These are phyloP conservation scores for Cerrena zonata DNA, from an alignment of 1,284 basidiomycete genomes.

Conservation along the genomic window DNA sequence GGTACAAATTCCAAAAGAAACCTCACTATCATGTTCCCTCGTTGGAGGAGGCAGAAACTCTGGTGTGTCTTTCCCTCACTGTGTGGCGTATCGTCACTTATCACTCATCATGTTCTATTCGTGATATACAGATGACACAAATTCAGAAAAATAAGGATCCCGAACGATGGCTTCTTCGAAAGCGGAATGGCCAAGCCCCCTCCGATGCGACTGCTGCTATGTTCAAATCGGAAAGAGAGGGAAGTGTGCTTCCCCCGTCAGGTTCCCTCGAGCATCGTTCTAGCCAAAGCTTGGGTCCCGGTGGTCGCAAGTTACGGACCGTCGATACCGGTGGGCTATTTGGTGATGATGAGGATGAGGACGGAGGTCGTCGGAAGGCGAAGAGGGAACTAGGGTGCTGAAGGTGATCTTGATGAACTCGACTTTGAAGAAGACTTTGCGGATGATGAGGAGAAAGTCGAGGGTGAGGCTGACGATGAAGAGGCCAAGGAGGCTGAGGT, in stretches of 20 bases:
- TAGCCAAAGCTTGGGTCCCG: constrained; percentile 56
- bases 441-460: constrained; percentile 79
- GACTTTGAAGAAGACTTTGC: constrained; percentile 80
- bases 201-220: constrained; percentile 57
- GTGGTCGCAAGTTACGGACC: constrained; percentile 54
- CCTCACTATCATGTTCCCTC: constrained; percentile 66
- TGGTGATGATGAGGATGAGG: constrained; percentile 56
- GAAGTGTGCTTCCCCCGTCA: constrained; percentile 26
- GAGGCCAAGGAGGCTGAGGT: constrained; percentile 84
- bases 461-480: constrained; percentile 73
- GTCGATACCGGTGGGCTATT: constrained; percentile 62
- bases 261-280: constrained; percentile 45
- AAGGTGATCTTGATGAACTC: constrained; percentile 76
- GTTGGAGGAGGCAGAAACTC: constrained; percentile 64
- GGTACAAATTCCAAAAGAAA: constrained; percentile 87
- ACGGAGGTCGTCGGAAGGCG: constrained; percentile 43
- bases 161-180: constrained; percentile 60
- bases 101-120: background rate
- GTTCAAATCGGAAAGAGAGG: constrained; percentile 59
- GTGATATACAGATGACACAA: constrained; percentile 37
- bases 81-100: constrained; percentile 9
- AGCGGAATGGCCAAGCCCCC: constrained; percentile 49
- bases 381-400: constrained; percentile 54
- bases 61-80: constrained; percentile 52
- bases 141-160: constrained; percentile 67